A percentile compares a stretch with the other conserved stretches of the same genome.
phyloP scores from a whole-genome alignment of 225 moss, liverwort and hornwort genomes.

The Pseudisothecium myosuroides region DNA sequence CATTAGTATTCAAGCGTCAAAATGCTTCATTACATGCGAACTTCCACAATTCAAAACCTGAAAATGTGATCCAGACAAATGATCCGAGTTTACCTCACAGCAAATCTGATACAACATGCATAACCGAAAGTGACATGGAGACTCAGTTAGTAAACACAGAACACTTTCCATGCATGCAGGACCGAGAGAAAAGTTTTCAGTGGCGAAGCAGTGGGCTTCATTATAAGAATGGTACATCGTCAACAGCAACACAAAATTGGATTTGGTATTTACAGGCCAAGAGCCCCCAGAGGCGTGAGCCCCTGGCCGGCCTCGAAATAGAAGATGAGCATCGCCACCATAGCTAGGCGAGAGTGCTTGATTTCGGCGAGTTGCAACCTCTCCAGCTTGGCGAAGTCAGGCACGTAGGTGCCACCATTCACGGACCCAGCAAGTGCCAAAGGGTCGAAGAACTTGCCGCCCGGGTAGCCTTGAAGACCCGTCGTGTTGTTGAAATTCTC shows the following conservation, averaged over 20 bases:
- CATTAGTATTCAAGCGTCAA: neutral
- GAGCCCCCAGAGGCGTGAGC: conserved; percentile 58
- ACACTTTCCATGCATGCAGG: neutral
- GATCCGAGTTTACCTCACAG: neutral
- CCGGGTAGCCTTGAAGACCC: conserved; percentile 87
- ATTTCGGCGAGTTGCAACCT: conserved; percentile 97
- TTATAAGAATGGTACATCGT: neutral
- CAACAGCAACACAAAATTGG: conserved; percentile 5
- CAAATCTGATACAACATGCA: too few relatives aligned
- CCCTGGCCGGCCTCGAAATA: conserved; percentile 97
- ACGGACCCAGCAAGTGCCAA: conserved; percentile 60
- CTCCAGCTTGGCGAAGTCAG: conserved; percentile 60
- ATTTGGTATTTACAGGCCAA: conserved; percentile 45
- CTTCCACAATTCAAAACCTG: neutral
- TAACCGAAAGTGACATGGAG: neutral
- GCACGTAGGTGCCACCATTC: conserved; percentile 41
- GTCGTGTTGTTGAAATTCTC: conserved; percentile 89
- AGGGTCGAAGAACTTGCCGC: conserved; percentile 97
- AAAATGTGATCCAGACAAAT: neutral
- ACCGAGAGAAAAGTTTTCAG: neutral
- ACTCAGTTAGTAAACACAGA: neutral
- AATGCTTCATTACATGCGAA: neutral
- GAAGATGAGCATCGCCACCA: conserved; percentile 92
- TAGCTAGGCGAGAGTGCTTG: conserved; percentile 94
- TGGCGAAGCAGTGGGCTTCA: neutral